Conservation (phyloP, 2,329 filamentous ascomycete species). For the Claviceps sorghi region DNA sequence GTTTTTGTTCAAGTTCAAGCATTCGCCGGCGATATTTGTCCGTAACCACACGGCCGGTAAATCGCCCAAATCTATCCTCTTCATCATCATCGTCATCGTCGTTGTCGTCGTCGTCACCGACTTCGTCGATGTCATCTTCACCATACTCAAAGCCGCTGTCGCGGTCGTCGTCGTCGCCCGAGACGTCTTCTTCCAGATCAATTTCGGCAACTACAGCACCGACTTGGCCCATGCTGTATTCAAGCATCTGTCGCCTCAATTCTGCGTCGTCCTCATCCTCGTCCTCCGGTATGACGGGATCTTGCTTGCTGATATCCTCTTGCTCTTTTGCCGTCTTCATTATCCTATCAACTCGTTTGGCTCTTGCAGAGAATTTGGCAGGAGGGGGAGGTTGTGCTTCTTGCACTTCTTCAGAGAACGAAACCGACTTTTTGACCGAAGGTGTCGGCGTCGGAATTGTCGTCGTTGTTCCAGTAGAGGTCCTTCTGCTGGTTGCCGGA, state of each 20-base stretch:
- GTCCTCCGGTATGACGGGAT: slow-evolving; percentile 49
- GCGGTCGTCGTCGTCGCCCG: slow-evolving; percentile 36
- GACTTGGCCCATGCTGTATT: slow-evolving; percentile 78
- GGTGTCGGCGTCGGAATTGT: background rate
- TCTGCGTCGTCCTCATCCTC: slow-evolving; percentile 71
- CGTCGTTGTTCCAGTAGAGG: background rate
- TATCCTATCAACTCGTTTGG: slow-evolving; percentile 37
- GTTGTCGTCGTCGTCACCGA: slow-evolving; percentile 31
- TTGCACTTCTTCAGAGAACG: slow-evolving; percentile 44
- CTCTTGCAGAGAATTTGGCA: slow-evolving; percentile 24
- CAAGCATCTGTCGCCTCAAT: slow-evolving; percentile 74
- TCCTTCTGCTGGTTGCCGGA: background rate
- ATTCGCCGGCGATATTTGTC: slow-evolving; percentile 70
- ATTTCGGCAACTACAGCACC: slow-evolving; percentile 87
- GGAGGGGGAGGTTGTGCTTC: slow-evolving; percentile 10
- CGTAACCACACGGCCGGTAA: slow-evolving; percentile 49
- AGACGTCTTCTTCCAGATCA: slow-evolving; percentile 57
- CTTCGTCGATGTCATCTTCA: slow-evolving; percentile 35
- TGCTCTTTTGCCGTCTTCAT: slow-evolving; percentile 42
- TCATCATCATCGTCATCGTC: slow-evolving; percentile 45
- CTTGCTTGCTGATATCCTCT: slow-evolving; percentile 29
- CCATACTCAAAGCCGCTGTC: slow-evolving; percentile 40
- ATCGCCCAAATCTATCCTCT: slow-evolving; percentile 65
- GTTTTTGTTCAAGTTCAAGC: slow-evolving; percentile 66
- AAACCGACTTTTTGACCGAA: slow-evolving; percentile 40